Percentiles rank a stretch among this genome's conserved stretches.
phyloP scores from a whole-genome alignment of 345 rosid species.

The Citrus glauca region DNA sequence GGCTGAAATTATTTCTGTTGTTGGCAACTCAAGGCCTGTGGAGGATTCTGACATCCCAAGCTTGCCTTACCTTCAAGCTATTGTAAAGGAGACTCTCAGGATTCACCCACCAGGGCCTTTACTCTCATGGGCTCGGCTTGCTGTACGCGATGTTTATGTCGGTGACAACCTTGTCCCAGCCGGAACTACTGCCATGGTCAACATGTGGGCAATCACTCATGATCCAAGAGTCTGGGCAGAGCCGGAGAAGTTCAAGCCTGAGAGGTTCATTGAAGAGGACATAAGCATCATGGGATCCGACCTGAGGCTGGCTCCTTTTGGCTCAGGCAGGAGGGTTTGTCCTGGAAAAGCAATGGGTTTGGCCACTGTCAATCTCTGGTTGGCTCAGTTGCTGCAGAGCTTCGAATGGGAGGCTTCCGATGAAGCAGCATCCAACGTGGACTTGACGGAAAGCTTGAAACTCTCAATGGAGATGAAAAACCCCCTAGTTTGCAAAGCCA shows the following conservation, averaged over 20 bases:
- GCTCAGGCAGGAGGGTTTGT: conserved; percentile 67
- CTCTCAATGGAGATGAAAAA: conserved; percentile 67
- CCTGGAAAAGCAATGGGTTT: conserved; percentile 70
- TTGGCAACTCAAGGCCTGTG: conserved; percentile 32
- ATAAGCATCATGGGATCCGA: conserved; percentile 56
- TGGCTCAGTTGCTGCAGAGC: conserved; percentile 49
- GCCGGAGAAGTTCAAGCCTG: conserved; percentile 55
- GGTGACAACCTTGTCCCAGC: conserved; percentile 55
- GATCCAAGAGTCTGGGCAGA: conserved; percentile 49
- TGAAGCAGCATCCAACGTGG: conserved; percentile 24
- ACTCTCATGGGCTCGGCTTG: conserved; percentile 82
- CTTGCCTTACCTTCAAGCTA: conserved; percentile 57
- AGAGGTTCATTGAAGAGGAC: conserved; percentile 30
- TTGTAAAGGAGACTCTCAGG: conserved; percentile 77
- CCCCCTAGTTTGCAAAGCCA: conserved; percentile 48
- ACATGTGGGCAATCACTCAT: conserved; percentile 91
- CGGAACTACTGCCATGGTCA: conserved; percentile 85
- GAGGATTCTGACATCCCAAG: conserved; percentile 53
- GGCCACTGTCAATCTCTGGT: conserved; percentile 54
- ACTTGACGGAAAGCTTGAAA: conserved; percentile 45
- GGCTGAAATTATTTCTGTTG: conserved; percentile 46
- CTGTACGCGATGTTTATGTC: conserved; percentile 54
- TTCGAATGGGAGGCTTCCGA: conserved; percentile 41
- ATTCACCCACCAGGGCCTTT: conserved; percentile 86
- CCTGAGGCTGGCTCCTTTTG: conserved; percentile 67